Evolutionary conservation across 805 yeast species (phyloP), one percentile per base, ranked within the genome.

Genomic region (Hanseniaspora mollemarum): DNA sequence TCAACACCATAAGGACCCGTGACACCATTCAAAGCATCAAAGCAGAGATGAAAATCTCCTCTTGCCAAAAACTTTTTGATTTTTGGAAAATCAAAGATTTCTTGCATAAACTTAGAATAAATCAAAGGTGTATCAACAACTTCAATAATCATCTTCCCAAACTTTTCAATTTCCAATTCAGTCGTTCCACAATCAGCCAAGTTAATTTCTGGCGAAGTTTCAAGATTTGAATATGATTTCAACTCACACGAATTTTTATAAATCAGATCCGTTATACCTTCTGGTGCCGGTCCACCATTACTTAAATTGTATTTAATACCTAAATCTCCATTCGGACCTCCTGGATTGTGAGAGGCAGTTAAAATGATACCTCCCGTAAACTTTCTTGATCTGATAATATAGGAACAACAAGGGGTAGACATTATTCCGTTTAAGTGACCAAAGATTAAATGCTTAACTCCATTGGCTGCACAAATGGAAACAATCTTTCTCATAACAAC

Each of bases 281-380:
- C 98, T 12, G 98, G 98, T 10, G 97, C 97, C 38, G 98, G 98
- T 2, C 96, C 98, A 58, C 98, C 98, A 63, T 90, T 90, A 56
- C 84, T 77, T 65, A 92, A 72, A 67, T 90, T 92, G 71, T 92
- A 92, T 71, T 90, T 90, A 72, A 90, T 90, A 51, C 98, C 98
- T 63, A 87, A 74, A 64, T 90, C 98, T 56, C 84, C 80, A 25
- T 74, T 69, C 53, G 95, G 95, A 8, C 97, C 96, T 64, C 98
- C 98, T 16, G 98, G 98, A 67, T 90, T 90, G 68, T 90, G 98
- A 22, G 94, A 83, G 1, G 97, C 97, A 8, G 98, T 90, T 62
- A 90, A 73, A 57, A 92, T 86, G 68, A 90, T 90, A 55, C 97
- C 97, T 55, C 97, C 98, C 12, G 96, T 87, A 53, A 81, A 78